Conservation (phyloP, 2,329 filamentous ascomycete genomes). For the Fusarium domesticum region DNA sequence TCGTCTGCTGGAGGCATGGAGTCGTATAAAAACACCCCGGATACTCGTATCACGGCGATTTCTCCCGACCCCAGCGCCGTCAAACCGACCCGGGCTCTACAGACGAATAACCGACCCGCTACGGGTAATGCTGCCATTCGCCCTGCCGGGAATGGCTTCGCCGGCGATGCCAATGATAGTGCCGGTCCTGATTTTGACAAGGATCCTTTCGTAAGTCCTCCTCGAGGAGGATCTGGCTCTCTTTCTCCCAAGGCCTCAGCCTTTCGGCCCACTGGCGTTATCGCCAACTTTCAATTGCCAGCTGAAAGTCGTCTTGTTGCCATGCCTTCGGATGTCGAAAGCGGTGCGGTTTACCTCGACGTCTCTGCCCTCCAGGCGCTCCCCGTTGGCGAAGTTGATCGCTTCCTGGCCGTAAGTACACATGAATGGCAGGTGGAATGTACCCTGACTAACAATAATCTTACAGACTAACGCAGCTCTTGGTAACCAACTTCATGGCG, state of each 20-base stretch:
- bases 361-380: slow-evolving; percentile 37
- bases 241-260: slow-evolving; percentile 62
- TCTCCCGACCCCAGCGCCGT: slow-evolving; percentile 56
- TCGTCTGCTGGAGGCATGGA: slow-evolving; percentile 52
- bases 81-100: slow-evolving; percentile 40
- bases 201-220: slow-evolving; percentile 53
- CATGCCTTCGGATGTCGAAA: slow-evolving; percentile 45
- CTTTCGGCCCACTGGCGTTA: slow-evolving; percentile 50
- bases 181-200: slow-evolving; percentile 35
- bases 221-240: slow-evolving; percentile 40
- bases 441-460: not conserved
- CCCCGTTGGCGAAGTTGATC: slow-evolving; percentile 38
- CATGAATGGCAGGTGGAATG: not conserved
- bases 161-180: slow-evolving; percentile 22
- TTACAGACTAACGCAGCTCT: not conserved
- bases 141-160: slow-evolving; percentile 30
- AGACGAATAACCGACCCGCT: not conserved
- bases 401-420: slow-evolving; percentile 44
- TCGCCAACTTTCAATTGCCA: slow-evolving; percentile 13
- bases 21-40: slow-evolving; percentile 61
- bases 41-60: slow-evolving; percentile 61
- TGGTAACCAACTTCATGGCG: slow-evolving; percentile 38
- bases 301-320: slow-evolving; percentile 30
- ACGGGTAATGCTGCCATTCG: slow-evolving; percentile 32
- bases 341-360: slow-evolving; percentile 45